phyloP scores from a whole-genome alignment of 345 rosid species.

The Murraya paniculata region DNA sequence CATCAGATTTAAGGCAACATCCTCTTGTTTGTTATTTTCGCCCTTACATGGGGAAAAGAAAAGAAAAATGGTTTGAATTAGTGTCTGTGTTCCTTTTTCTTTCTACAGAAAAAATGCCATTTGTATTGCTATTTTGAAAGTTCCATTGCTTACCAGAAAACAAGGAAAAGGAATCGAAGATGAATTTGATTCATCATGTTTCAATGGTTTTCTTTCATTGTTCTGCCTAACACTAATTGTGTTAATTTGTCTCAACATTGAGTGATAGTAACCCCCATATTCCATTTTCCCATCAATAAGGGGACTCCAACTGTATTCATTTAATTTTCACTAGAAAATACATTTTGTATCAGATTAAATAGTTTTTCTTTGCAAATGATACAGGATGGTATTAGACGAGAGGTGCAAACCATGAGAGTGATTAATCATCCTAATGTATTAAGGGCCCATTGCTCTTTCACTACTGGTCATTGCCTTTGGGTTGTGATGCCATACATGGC shows the following conservation, averaged over 20 bases:
- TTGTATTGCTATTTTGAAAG: background rate
- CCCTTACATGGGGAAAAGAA: background rate
- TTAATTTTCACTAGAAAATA: background rate
- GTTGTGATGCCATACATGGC: constrained; percentile 99
- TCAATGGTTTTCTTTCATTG: constrained; percentile 10
- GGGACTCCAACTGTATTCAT: background rate
- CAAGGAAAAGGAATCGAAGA: background rate
- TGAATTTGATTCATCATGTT: constrained; percentile 7
- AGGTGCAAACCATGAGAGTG: constrained; percentile 94
- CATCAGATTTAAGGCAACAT: background rate
- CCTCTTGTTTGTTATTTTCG: background rate
- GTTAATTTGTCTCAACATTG: background rate
- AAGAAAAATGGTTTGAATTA: background rate
- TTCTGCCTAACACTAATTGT: background rate
- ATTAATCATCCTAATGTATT: constrained; percentile 83
- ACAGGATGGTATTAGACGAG: constrained; percentile 96
- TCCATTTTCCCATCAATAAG: background rate
- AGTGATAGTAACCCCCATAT: too few species aligned
- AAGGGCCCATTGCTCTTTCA: constrained; percentile 89
- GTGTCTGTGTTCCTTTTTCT: background rate
- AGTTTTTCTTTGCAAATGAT: constrained; percentile 16
- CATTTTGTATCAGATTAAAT: background rate
- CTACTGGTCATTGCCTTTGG: constrained; percentile 82
- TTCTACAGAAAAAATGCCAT: background rate
- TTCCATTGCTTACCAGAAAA: constrained; percentile 10